Base-by-base conservation (phyloP, 2,329 filamentous ascomycete genomes). In the Pestalotiopsis sp. region DNA sequence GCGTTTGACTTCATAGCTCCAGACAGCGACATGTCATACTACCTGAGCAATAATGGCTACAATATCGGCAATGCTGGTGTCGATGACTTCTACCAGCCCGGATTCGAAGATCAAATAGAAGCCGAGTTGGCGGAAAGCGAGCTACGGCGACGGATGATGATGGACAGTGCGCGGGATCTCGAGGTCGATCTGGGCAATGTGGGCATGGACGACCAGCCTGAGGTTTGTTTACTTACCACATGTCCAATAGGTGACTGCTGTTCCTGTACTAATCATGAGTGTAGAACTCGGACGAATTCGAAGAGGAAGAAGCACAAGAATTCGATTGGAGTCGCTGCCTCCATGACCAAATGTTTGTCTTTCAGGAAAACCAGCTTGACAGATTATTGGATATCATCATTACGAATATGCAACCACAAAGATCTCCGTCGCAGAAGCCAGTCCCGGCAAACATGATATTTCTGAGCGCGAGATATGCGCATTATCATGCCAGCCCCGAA, bases 341-440 rank as follows among this genome's bases (percentile, higher is more conserved):
- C 63, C 94, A 98, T 78, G 96, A 99, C 78, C 96, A 99, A 79
- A 99, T 99, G 96, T 99, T 99, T 78, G 96, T 99, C 49, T 99
- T 99, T 79, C 96, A 99, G 79, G 95, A 98, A 74, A 92, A 90
- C 77, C 95, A 99, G 77, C 87, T 99, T 65, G 92, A 95, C 69
- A 91, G 92, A 69, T 98, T 99, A 75, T 87, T 99, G 73, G 93
- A 97, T 77, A 96, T 98, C 67, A 91, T 98, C 77, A 97, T 99
- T 77, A 98, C 95, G 70, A 95, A 96, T 76, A 98, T 99, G 96
- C 97, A 94, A 0, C 96, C 96, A 1, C 95, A 98, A 81, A 88
- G 96, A 74, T 97, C 95, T 38, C 93, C 95, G 0, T 93, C 94
- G n/a, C 96, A 99, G 78, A 99, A 99, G 75, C 96, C 96, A 0